Evolutionary conservation across 768 basidiomycete species (phyloP).

Genomic region (Daedaleopsis sinensis): DNA sequence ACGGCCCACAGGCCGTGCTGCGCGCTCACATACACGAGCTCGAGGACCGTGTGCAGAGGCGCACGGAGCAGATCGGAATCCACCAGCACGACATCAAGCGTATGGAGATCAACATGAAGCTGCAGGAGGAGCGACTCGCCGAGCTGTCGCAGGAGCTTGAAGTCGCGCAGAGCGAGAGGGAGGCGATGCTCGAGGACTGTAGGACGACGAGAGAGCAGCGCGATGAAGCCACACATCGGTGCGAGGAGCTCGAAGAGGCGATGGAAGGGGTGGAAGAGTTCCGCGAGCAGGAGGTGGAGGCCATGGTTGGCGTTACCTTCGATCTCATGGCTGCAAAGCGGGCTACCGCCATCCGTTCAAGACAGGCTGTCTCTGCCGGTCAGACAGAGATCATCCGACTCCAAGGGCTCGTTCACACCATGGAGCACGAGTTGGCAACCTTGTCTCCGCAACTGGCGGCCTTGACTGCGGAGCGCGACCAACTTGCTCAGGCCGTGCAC

Average conservation of each 20-base stretch:
- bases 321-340: slow-evolving; percentile 14
- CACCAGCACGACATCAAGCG: slow-evolving; percentile 81
- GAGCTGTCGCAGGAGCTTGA: slow-evolving; percentile 77
- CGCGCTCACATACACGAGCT: slow-evolving; percentile 70
- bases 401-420: slow-evolving; percentile 11
- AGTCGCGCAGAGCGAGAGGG: slow-evolving; percentile 64
- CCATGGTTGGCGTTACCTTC: slow-evolving; percentile 29
- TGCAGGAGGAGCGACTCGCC: slow-evolving; percentile 73
- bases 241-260: slow-evolving; percentile 67
- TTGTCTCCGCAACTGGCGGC: slow-evolving; percentile 4
- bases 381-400: neutral
- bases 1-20: slow-evolving; percentile 56
- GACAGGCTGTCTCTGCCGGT: neutral
- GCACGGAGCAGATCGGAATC: slow-evolving; percentile 75
- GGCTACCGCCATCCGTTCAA: neutral
- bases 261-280: slow-evolving; percentile 44
- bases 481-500: slow-evolving; percentile 2
- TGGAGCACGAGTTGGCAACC: slow-evolving; percentile 7
- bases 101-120: slow-evolving; percentile 70
- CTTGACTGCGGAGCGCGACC: slow-evolving; percentile 3
- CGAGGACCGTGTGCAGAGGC: slow-evolving; percentile 62
- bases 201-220: slow-evolving; percentile 74
- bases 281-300: slow-evolving; percentile 28
- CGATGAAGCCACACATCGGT: slow-evolving; percentile 57
- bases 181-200: slow-evolving; percentile 85